Evolutionary conservation across 2,329 filamentous ascomycete genomes (phyloP).

Genomic region (Blumeria hordei): DNA sequence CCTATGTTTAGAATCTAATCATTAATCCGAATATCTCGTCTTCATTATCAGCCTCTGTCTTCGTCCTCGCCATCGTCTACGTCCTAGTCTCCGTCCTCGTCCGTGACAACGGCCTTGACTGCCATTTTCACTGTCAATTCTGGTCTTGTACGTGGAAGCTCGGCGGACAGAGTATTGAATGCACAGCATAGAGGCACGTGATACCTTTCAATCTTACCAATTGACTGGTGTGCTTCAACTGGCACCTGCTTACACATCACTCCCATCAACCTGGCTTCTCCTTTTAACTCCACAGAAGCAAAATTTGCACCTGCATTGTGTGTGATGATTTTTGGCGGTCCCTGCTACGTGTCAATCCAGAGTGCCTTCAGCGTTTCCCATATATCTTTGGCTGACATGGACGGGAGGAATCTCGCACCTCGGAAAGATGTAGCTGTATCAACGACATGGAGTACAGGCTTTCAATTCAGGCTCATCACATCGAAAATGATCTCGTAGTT

Average conservation of each 20-base stretch:
- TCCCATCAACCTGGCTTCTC: background rate
- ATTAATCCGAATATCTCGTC: no score
- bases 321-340: conserved; percentile 1
- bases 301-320: conserved; percentile 2
- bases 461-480: no score
- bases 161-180: background rate
- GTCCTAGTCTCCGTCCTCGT: no score
- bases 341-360: conserved; percentile 3
- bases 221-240: background rate
- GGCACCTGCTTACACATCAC: background rate
- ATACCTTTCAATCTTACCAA: conserved; percentile 2
- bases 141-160: background rate
- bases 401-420: conserved; percentile 1
- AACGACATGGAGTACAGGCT: no score
- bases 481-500: background rate
- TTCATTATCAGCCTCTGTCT: no score
- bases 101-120: background rate
- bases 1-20: no score
- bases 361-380: background rate
- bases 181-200: background rate
- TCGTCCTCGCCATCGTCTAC: no score
- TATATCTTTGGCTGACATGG: background rate
- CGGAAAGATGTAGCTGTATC: background rate
- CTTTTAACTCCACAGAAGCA: conserved; percentile 2
- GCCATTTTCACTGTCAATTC: background rate